A percentile compares a stretch with the other conserved stretches of the same genome.
These are phyloP conservation scores for Talaromyces liani DNA, from an alignment of 495 filamentous ascomycete genomes.

Conservation along the genomic window DNA sequence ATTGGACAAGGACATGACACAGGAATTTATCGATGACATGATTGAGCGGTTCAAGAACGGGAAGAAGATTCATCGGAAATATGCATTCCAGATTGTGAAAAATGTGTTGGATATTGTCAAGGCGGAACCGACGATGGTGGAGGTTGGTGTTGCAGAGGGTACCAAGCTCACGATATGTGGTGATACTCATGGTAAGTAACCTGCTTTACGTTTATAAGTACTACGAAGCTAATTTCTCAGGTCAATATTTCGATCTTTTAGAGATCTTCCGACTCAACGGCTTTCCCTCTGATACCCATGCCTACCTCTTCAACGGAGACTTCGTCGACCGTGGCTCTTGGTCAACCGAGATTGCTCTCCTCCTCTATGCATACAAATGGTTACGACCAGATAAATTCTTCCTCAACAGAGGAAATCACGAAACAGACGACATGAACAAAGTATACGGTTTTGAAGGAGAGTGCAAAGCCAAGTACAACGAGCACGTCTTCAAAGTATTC, in stretches of 20 bases:
- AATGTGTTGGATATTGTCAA: constrained; percentile 85
- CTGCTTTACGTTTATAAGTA: constrained; percentile 16
- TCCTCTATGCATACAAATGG: constrained; percentile 97
- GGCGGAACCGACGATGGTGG: constrained; percentile 93
- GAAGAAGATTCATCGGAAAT: constrained; percentile 92
- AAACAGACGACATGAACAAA: constrained; percentile 99
- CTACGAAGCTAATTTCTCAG: constrained; percentile 27
- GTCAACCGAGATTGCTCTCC: constrained; percentile 91
- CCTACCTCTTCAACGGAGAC: constrained; percentile 97
- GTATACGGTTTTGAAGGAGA: constrained; percentile 98
- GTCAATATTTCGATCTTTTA: constrained; percentile 96
- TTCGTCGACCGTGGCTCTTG: constrained; percentile 97
- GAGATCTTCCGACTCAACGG: constrained; percentile 94
- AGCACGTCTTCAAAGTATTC: constrained; percentile 93
- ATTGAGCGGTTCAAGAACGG: constrained; percentile 90
- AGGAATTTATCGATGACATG: constrained; percentile 97
- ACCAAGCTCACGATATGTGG: constrained; percentile 88
- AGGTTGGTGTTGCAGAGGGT: constrained; percentile 72
- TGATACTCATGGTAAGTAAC: constrained; percentile 78
- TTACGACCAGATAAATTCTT: constrained; percentile 80
- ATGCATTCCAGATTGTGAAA: constrained; percentile 91
- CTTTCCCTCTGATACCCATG: constrained; percentile 70
- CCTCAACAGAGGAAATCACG: constrained; percentile 97
- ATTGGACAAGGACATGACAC: constrained; percentile 79
- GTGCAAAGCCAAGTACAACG: constrained; percentile 95